Evolutionary conservation across 257 asterid species (phyloP), one percentile per base, ranked within the genome.

Genomic region (Rauvolfia tetraphylla): DNA sequence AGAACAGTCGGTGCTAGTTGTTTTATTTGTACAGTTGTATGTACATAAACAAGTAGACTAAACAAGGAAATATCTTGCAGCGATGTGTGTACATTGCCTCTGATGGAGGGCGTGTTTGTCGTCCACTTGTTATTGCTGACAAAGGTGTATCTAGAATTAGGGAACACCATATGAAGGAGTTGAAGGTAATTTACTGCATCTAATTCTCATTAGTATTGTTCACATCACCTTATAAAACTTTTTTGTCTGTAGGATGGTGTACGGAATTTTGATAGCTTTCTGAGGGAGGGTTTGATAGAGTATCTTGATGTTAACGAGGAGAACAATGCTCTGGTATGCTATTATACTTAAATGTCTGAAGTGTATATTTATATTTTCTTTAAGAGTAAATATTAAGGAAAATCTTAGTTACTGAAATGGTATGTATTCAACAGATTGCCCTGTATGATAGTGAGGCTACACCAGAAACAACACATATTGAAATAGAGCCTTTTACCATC

Each of bases 31-130:
- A 36, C 15, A 65, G 22, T 65, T 34, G 25, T 65, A 7, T 9
- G 34, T 65, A 33, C 69, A 12, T n/a, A 51, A 49, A 42, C 42
- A 36, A 74, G 72, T 29, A 39, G 22, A 38, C 9, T 71, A 76
- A 73, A 82, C 73, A n/a, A 65, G 27, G 57, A 78, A 78, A 44
- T 79, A 62, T 79, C 63, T 84, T 90, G 88, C 95, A 95, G 98
- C 88, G 84, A 7, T 95, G 94, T 89, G 96, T 92, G 80, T 90
- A 95, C 86, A 90, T 95, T 79, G 98, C 99, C 81, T 95, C 99
- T 18, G 99, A 92, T 87, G 99, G 99, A 69, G 97, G 99, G 29
- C 99, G 99, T 77, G 97, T 95, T 53, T 95, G 99, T 80, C 99
- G 99, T 80, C 99, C 99, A 3, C 88, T 95, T 79, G 96, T 95